Evolutionary conservation across 805 yeast genomes (phyloP), one percentile per base, ranked within the genome.

Genomic region (Saccharomycopsis vini): DNA sequence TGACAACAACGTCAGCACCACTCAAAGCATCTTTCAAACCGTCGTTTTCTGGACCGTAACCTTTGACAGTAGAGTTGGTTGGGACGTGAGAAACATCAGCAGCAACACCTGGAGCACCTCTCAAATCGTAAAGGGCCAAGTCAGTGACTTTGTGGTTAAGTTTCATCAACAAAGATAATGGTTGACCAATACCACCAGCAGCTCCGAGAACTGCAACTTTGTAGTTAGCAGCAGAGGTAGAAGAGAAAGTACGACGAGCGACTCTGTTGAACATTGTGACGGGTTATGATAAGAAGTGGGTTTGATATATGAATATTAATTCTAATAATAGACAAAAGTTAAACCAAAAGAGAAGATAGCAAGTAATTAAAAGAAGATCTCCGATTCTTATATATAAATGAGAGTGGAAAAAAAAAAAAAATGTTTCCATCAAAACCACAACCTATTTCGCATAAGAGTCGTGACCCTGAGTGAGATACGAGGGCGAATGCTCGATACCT

Each of bases 131-230:
- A 35, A 82, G 66, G 23, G 87, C 69, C 59, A 82, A 69, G 52
- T 79, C 78, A 45, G 83, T 74, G 46, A 82, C 83, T 59, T 76
- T 71, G 56, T 77, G 82, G 71, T 79, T 79, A 57, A 80, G 68
- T 62, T 82, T 82, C 66, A 82, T 63, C 60, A 82, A 68, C 46
- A 79, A 63, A 13, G 82, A 77, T 51, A 77, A 63, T 32, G 83
- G 82, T 60, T 75, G 81, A 43, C 92, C 92, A 62, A 82, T 81
- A 63, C 92, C 92, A 63, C 92, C 92, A 52, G 83, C 80, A 53
- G 90, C 90, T 62, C 92, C 92, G 58, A 81, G 69, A 47, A 82
- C 86, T 59, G 87, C 70, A 42, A 81, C 89, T 66, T 82, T 82
- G 73, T 81, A 82, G 58, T 84, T 79, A 53, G 74, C 62, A 35